These are phyloP conservation scores for Panaeolus cyanescens DNA, from an alignment of 768 basidiomycete species.

Conservation along the genomic window DNA sequence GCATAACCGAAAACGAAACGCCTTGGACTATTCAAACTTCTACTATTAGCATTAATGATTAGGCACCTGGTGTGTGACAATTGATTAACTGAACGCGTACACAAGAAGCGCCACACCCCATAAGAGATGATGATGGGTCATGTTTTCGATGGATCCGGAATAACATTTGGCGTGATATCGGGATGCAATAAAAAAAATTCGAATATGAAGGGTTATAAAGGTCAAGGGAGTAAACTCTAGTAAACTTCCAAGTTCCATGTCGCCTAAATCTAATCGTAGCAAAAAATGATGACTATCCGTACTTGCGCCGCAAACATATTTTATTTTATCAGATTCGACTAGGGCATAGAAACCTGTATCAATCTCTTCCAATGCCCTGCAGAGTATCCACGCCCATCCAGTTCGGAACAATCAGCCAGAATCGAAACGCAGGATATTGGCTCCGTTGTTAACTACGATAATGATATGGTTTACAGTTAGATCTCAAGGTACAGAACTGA, in stretches of 20 bases:
- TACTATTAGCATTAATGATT: not conserved
- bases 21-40: not conserved
- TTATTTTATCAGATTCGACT: not conserved
- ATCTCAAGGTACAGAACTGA: not conserved
- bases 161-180: slow-evolving; percentile 3
- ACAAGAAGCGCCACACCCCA: not conserved
- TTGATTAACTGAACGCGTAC: not conserved
- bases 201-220: not conserved
- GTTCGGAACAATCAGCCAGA: not conserved
- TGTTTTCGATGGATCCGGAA: slow-evolving; percentile 1
- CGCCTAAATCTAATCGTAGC: not conserved
- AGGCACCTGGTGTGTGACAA: not conserved
- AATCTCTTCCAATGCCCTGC: not conserved
- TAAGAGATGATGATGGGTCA: slow-evolving; percentile 1
- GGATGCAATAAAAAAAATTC: too few species aligned
- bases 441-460: not conserved
- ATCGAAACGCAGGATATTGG: not conserved
- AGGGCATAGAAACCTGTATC: not conserved
- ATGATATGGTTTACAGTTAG: too few species aligned
- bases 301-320: not conserved
- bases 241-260: slow-evolving; percentile 1
- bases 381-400: not conserved
- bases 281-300: not conserved
- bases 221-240: not conserved
- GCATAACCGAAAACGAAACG: not conserved